Conservation (phyloP, 352 stramenopile species). For the Phytophthora europaea region DNA sequence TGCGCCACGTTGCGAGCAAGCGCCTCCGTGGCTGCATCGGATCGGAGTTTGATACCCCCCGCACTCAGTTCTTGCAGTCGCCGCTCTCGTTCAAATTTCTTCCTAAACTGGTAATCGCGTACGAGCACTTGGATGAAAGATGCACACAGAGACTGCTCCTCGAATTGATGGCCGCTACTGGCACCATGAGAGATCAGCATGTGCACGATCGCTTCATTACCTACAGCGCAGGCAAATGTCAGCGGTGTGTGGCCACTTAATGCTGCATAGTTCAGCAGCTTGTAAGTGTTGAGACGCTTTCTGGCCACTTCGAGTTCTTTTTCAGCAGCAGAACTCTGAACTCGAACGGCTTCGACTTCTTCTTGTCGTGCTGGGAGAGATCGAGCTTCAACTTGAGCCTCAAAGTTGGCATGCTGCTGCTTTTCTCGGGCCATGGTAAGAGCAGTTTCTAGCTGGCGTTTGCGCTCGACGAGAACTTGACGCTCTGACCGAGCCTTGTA, state of each 20-base stretch:
- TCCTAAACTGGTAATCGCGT: slow-evolving; percentile 56
- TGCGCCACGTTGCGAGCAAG: slow-evolving; percentile 73
- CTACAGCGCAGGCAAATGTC: slow-evolving; percentile 70
- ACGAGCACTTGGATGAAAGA: slow-evolving; percentile 75
- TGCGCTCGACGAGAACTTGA: slow-evolving; percentile 63
- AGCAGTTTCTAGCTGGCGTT: slow-evolving; percentile 55
- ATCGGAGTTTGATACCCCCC: slow-evolving; percentile 33
- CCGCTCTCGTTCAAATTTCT: slow-evolving; percentile 31
- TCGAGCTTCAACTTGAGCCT: slow-evolving; percentile 68
- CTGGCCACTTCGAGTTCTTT: slow-evolving; percentile 54
- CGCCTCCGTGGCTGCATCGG: slow-evolving; percentile 55
- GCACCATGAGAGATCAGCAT: slow-evolving; percentile 74
- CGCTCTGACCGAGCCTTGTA: slow-evolving; percentile 72
- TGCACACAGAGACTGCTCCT: slow-evolving; percentile 67
- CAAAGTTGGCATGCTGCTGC: slow-evolving; percentile 56
- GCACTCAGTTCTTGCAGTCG: slow-evolving; percentile 8
- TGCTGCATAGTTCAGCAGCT: slow-evolving; percentile 61
- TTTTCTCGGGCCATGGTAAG: slow-evolving; percentile 46
- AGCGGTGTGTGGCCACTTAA: slow-evolving; percentile 80
- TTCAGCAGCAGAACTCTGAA: slow-evolving; percentile 36
- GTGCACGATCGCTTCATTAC: slow-evolving; percentile 82
- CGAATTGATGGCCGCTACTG: slow-evolving; percentile 45
- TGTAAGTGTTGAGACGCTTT: slow-evolving; percentile 60
- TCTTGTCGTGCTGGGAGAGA: slow-evolving; percentile 75
- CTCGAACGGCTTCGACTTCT: slow-evolving; percentile 56